Conservation (phyloP, 2,329 filamentous ascomycete genomes). For the Claviceps sp. region DNA sequence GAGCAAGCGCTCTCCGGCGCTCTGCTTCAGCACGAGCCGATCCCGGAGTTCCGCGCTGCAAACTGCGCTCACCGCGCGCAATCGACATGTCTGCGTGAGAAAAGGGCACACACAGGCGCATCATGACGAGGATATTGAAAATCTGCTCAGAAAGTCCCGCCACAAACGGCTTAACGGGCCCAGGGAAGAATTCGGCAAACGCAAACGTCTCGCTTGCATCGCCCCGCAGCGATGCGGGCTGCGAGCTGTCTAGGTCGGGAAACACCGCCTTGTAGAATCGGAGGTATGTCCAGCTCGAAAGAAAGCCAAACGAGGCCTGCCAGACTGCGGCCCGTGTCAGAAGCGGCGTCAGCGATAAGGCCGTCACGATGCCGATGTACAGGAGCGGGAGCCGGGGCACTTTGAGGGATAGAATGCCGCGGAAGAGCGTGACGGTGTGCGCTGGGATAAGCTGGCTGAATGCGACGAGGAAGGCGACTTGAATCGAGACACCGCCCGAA, state of each 20-base stretch:
- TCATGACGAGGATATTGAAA: constrained; percentile 59
- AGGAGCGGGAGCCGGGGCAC: constrained; percentile 61
- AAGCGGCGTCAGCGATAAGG: constrained; percentile 43
- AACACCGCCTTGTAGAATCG: constrained; percentile 81
- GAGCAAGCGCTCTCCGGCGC: constrained; percentile 70
- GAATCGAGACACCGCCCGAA: constrained; percentile 76
- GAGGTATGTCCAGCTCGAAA: constrained; percentile 88
- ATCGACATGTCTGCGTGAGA: constrained; percentile 66
- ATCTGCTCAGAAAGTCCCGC: constrained; percentile 59
- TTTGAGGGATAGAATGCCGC: constrained; percentile 75
- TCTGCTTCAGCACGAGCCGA: constrained; percentile 84
- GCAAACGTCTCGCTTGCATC: constrained; percentile 95
- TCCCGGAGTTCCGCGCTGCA: constrained; percentile 44
- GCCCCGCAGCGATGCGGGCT: constrained; percentile 55
- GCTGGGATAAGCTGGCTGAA: constrained; percentile 97
- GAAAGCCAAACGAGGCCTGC: constrained; percentile 66
- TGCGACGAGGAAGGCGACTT: constrained; percentile 87
- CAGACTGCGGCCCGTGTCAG: constrained; percentile 62
- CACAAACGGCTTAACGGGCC: constrained; percentile 64
- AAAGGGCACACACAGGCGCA: constrained; percentile 76
- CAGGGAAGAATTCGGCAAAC: constrained; percentile 91
- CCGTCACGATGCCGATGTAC: constrained; percentile 60
- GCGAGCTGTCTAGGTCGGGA: constrained; percentile 51
- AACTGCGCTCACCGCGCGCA: constrained; percentile 48
- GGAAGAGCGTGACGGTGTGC: constrained; percentile 89